phyloP scores from a whole-genome alignment of 2,329 filamentous ascomycete species.

The Penicillium sp. region DNA sequence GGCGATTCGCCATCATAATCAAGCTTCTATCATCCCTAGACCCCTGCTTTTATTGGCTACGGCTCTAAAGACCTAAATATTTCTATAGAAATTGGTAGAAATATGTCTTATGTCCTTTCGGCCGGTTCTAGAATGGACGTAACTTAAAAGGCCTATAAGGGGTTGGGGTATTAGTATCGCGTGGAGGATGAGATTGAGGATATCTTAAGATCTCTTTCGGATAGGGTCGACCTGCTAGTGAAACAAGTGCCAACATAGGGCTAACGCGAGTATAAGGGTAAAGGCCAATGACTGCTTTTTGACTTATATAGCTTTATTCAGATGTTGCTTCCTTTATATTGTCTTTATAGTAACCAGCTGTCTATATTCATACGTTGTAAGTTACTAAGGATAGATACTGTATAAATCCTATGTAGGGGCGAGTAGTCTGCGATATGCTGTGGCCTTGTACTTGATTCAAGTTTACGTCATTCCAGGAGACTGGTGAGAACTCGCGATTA shows the following conservation, averaged over 20 bases:
- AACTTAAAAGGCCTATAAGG: slow-evolving; percentile 13
- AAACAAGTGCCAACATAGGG: background rate
- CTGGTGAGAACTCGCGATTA: background rate
- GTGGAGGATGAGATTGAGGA: slow-evolving; percentile 13
- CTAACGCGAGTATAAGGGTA: background rate
- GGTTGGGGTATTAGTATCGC: slow-evolving; percentile 11
- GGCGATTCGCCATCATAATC: background rate
- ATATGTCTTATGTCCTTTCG: slow-evolving; percentile 15
- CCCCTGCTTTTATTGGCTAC: slow-evolving; percentile 18
- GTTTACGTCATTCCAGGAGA: background rate
- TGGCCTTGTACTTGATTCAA: background rate
- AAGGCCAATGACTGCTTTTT: background rate
- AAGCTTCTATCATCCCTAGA: slow-evolving; percentile 3
- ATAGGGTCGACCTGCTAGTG: background rate
- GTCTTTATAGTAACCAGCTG: background rate
- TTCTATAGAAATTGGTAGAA: slow-evolving; percentile 9
- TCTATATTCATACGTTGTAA: background rate
- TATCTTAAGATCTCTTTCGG: slow-evolving; percentile 9
- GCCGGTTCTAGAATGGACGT: slow-evolving; percentile 15
- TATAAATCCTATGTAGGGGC: background rate
- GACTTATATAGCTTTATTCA: background rate
- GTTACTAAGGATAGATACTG: background rate
- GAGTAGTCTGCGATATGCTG: background rate
- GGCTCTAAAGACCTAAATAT: slow-evolving; percentile 14
- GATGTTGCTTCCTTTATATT: background rate